Conservation (phyloP, 148 eudicot species). For the Silene uniflora region DNA sequence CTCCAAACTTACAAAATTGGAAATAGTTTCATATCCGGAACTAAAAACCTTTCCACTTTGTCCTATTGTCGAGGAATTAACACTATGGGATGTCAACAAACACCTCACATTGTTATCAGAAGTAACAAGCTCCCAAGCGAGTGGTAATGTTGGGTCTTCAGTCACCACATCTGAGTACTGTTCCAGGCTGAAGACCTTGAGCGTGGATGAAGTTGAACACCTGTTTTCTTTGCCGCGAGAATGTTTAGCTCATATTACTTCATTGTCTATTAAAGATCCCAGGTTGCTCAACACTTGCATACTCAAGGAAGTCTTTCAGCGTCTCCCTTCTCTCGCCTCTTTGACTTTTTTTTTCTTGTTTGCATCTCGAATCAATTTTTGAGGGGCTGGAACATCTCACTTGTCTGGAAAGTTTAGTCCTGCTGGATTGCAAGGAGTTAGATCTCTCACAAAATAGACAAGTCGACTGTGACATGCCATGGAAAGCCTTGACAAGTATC, state of each 20-base stretch:
- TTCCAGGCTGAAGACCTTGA: constrained; percentile 11
- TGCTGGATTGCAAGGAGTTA: too few species aligned
- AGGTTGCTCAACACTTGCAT: background rate
- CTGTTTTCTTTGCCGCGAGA: constrained; percentile 11
- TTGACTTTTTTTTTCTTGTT: background rate
- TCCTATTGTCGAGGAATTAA: constrained; percentile 15
- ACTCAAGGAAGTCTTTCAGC: background rate
- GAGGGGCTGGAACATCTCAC: background rate
- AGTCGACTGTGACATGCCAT: constrained; percentile 16
- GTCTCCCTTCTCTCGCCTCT: constrained; percentile 5
- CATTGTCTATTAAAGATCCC: background rate
- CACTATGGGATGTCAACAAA: background rate
- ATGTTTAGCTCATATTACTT: too few species aligned
- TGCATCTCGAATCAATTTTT: constrained; percentile 3
- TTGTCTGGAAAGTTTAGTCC: too few species aligned
- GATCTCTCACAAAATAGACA: too few species aligned
- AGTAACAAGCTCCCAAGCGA: background rate
- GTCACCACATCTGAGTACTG: background rate
- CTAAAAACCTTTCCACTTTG: constrained; percentile 14
- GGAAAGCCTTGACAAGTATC: constrained; percentile 21
- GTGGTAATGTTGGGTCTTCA: background rate
- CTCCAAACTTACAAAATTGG: background rate
- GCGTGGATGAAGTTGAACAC: constrained; percentile 8
- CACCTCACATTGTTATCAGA: constrained; percentile 4
- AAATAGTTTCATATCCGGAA: background rate